These are phyloP conservation scores for Leptoxyphium fumago DNA, from an alignment of 2,329 filamentous ascomycete species.

Conservation along the genomic window DNA sequence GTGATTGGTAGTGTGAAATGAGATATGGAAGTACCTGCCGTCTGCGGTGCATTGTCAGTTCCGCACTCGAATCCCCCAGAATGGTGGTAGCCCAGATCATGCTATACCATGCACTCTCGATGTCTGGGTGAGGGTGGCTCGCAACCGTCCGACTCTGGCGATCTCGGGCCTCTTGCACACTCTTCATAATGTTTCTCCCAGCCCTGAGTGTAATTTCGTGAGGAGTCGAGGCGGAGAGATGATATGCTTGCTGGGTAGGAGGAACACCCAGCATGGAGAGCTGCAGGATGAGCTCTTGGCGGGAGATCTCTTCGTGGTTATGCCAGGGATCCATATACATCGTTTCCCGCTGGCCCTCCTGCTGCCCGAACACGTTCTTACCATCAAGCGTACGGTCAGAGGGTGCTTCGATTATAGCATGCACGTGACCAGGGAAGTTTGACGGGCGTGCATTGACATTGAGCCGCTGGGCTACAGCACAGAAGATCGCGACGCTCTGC, in stretches of 20 bases:
- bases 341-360: conserved; percentile 24
- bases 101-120: conserved; percentile 52
- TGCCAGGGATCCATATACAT: conserved; percentile 71
- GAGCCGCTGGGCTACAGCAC: conserved; percentile 58
- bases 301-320: conserved; percentile 49
- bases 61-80: conserved; percentile 18
- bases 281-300: conserved; percentile 45
- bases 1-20: conserved; percentile 46
- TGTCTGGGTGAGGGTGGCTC: conserved; percentile 29
- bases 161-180: conserved; percentile 39
- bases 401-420: conserved; percentile 54
- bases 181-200: conserved; percentile 66
- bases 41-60: conserved; percentile 19
- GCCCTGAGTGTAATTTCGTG: conserved; percentile 59
- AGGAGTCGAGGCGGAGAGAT: conserved; percentile 49
- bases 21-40: conserved; percentile 51
- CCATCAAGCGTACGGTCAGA: conserved; percentile 32
- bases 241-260: conserved; percentile 28
- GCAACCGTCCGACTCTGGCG: conserved; percentile 8
- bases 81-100: conserved; percentile 54
- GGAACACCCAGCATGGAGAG: conserved; percentile 31
- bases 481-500: conserved; percentile 77
- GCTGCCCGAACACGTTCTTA: conserved; percentile 12
- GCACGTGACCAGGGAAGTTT: conserved; percentile 72
- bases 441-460: conserved; percentile 66